Percentiles rank a stretch among this genome's conserved stretches.
Conservation (phyloP, 805 yeast species). For the Ogataea nakhonphanomensis region DNA sequence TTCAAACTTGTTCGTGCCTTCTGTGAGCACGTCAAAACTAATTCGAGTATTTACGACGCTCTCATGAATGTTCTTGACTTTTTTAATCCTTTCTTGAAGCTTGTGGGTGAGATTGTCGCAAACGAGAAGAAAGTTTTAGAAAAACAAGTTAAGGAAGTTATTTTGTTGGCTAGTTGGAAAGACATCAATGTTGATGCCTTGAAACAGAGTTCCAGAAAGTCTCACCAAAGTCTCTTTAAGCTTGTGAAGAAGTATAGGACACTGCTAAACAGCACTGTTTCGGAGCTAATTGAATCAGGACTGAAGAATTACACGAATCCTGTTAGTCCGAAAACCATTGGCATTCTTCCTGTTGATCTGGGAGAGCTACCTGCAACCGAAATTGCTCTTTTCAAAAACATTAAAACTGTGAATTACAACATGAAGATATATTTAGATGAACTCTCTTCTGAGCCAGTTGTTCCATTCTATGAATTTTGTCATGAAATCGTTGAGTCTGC, state of each 20-base stretch:
- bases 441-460: slow-evolving; percentile 37
- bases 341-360: neutral
- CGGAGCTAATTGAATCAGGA: slow-evolving; percentile 59
- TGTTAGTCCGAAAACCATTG: slow-evolving; percentile 5
- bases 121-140: slow-evolving; percentile 53
- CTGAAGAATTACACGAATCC: slow-evolving; percentile 24
- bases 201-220: slow-evolving; percentile 87
- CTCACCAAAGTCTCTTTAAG: slow-evolving; percentile 83
- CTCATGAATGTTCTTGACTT: slow-evolving; percentile 57
- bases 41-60: slow-evolving; percentile 34
- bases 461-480: slow-evolving; percentile 54
- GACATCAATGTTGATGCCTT: slow-evolving; percentile 92
- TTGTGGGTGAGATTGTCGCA: slow-evolving; percentile 44
- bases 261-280: slow-evolving; percentile 49
- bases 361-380: slow-evolving; percentile 22
- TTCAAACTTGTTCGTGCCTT: slow-evolving; percentile 64
- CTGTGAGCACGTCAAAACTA: slow-evolving; percentile 43
- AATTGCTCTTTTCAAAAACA: slow-evolving; percentile 50
- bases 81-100: slow-evolving; percentile 61
- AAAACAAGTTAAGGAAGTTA: slow-evolving; percentile 80
- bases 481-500: slow-evolving; percentile 52
- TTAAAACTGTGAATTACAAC: slow-evolving; percentile 47
- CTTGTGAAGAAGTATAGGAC: slow-evolving; percentile 77
- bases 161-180: slow-evolving; percentile 92
- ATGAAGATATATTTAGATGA: slow-evolving; percentile 47